Evolutionary conservation across 345 rosid species (phyloP).

Genomic region (Sonneratia caseolaris): DNA sequence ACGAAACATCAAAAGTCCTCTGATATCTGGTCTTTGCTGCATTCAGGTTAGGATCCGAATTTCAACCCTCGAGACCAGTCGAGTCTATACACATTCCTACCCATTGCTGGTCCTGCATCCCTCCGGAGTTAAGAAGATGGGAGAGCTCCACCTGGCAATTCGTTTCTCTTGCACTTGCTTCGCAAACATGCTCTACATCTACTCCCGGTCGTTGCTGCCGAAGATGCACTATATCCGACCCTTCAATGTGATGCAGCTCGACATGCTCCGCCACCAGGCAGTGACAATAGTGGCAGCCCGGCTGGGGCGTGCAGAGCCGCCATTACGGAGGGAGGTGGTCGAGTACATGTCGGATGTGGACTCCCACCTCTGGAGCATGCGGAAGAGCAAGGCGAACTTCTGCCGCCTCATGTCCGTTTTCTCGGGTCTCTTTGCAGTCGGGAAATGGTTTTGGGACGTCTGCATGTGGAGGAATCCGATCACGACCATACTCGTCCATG

Average conservation of each 20-base stretch:
- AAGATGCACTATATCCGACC: constrained; percentile 93
- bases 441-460: constrained; percentile 73
- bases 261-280: constrained; percentile 81
- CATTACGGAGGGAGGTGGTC: constrained; percentile 78
- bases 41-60: constrained; percentile 53
- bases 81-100: constrained; percentile 85
- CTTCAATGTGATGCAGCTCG: constrained; percentile 74
- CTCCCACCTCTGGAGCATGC: constrained; percentile 96
- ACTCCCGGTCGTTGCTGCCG: constrained; percentile 73
- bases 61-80: constrained; percentile 81
- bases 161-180: constrained; percentile 74
- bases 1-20: background rate
- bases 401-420: constrained; percentile 76
- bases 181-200: constrained; percentile 76
- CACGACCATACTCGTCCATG: constrained; percentile 82
- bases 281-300: constrained; percentile 69
- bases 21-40: background rate
- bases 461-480: constrained; percentile 86
- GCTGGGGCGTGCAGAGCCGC: constrained; percentile 88
- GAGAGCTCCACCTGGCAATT: constrained; percentile 85
- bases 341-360: constrained; percentile 95
- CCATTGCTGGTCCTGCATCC: constrained; percentile 88
- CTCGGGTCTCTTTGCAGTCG: constrained; percentile 60
- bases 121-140: constrained; percentile 91
- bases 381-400: constrained; percentile 93